phyloP scores from a whole-genome alignment of 23 red algal species.

The Porphyridium purpureum region DNA sequence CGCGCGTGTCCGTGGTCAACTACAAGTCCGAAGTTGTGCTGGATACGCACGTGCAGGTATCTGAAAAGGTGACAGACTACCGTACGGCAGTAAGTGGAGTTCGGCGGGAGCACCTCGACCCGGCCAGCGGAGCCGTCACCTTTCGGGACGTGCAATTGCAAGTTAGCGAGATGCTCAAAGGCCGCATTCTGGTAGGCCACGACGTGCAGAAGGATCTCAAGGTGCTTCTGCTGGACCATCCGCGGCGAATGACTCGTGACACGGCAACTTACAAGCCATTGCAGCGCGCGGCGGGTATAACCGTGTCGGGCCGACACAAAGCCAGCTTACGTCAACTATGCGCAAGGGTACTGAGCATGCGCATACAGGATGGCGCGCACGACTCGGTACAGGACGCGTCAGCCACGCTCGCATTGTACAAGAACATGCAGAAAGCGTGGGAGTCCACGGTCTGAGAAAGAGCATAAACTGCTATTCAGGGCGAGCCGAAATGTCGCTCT shows the following conservation, averaged over 20 bases:
- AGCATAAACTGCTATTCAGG: background rate
- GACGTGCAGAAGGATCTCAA: conserved; percentile 66
- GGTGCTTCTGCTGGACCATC: conserved; percentile 72
- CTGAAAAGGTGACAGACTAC: conserved; percentile 71
- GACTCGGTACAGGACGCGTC: conserved; percentile 83
- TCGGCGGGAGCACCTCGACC: conserved; percentile 24
- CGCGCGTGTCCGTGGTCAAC: conserved; percentile 83
- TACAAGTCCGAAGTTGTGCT: conserved; percentile 57
- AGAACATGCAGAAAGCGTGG: conserved; percentile 51
- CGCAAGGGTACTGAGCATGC: conserved; percentile 42
- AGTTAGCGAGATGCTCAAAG: conserved; percentile 28
- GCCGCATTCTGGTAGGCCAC: conserved; percentile 82
- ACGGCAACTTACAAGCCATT: conserved; percentile 25
- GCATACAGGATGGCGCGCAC: conserved; percentile 53
- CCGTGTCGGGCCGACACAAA: conserved; percentile 6
- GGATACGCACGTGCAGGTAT: conserved; percentile 55
- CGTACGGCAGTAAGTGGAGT: conserved; percentile 64
- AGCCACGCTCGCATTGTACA: conserved; percentile 74
- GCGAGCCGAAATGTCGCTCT: background rate
- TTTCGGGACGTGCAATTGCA: conserved; percentile 48
- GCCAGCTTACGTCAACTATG: conserved; percentile 57
- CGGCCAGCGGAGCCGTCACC: conserved; percentile 10
- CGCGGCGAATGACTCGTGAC: conserved; percentile 56
- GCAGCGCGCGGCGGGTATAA: conserved; percentile 1
- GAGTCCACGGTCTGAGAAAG: conserved; percentile 21